A percentile compares a stretch with the other conserved stretches of the same genome.
Evolutionary conservation across 768 basidiomycete genomes (phyloP).

Genomic region (Lactarius hengduanensis): DNA sequence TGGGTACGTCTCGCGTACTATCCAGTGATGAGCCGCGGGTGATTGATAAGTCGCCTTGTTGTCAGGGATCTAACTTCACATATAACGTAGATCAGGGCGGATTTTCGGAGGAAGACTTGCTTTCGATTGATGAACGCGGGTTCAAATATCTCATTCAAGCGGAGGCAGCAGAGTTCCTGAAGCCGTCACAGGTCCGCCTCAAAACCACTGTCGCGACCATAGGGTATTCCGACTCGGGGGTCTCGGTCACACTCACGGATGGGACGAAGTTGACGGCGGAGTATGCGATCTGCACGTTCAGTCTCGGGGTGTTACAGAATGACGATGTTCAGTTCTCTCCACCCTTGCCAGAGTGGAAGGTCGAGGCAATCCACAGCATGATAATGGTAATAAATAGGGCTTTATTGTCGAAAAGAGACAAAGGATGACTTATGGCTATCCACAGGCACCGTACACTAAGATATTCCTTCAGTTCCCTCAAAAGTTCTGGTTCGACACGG

Average conservation of each 20-base stretch:
- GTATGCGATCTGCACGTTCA: constrained; percentile 51
- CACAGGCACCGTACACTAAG: constrained; percentile 11
- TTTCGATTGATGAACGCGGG: constrained; percentile 53
- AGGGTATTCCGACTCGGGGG: constrained; percentile 42
- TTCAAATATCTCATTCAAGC: constrained; percentile 54
- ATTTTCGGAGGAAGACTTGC: constrained; percentile 49
- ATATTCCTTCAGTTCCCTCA: constrained; percentile 22
- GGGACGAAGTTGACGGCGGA: constrained; percentile 34
- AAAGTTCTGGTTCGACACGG: constrained; percentile 23
- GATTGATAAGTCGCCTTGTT: neutral
- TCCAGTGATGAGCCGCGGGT: too few species aligned
- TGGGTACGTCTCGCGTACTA: too few species aligned
- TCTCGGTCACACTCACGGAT: constrained; percentile 44
- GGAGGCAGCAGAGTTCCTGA: constrained; percentile 55
- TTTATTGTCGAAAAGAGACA: neutral
- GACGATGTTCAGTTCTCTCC: constrained; percentile 51
- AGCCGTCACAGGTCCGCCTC: constrained; percentile 43
- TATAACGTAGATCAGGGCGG: constrained; percentile 42
- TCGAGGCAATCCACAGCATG: constrained; percentile 61
- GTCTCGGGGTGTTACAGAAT: constrained; percentile 50
- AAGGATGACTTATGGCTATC: neutral
- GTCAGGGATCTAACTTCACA: constrained; percentile 61
- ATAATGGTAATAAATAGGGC: constrained; percentile 44
- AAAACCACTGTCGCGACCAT: constrained; percentile 51
- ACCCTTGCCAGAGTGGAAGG: constrained; percentile 54